These are phyloP conservation scores for Aspergillus fumigatiaffinis DNA, from an alignment of 2,329 filamentous ascomycete species.

Conservation along the genomic window DNA sequence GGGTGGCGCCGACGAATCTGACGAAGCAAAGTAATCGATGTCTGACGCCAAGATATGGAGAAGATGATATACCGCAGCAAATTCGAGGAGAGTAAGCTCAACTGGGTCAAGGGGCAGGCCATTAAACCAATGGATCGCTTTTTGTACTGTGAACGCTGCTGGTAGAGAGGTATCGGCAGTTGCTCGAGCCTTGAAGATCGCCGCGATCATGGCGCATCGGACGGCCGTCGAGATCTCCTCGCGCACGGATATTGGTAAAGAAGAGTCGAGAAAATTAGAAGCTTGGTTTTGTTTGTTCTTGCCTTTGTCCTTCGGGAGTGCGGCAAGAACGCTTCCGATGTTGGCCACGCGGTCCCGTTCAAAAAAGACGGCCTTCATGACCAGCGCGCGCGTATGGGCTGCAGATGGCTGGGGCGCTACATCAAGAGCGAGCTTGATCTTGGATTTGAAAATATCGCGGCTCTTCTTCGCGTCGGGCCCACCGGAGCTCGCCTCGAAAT, in stretches of 20 bases:
- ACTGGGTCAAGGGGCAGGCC: conserved; percentile 40
- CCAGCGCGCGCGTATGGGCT: conserved; percentile 57
- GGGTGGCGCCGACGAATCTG: conserved; percentile 29
- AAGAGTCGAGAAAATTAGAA: conserved; percentile 50
- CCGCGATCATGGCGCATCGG: conserved; percentile 57
- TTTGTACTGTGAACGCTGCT: conserved; percentile 36
- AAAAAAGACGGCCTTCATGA: conserved; percentile 57
- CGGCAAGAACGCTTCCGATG: conserved; percentile 52
- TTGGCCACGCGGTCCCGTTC: conserved; percentile 49
- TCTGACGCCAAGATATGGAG: conserved; percentile 40
- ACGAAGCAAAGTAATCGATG: conserved; percentile 35
- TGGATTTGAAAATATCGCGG: conserved; percentile 43
- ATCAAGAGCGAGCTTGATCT: conserved; percentile 65
- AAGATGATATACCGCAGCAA: conserved; percentile 40
- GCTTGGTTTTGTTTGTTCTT: conserved; percentile 28
- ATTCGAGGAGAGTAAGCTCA: conserved; percentile 40
- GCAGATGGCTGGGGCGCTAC: conserved; percentile 75
- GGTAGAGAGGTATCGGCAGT: conserved; percentile 30
- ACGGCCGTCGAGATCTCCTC: conserved; percentile 56
- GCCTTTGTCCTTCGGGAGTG: conserved; percentile 43
- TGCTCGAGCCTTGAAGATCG: conserved; percentile 43
- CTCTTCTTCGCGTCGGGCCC: conserved; percentile 39
- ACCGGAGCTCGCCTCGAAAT: conserved; percentile 55
- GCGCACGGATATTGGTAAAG: conserved; percentile 46
- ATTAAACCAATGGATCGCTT: conserved; percentile 41